Conservation (phyloP, 331 rosid species). For the Rosa hybrid region DNA sequence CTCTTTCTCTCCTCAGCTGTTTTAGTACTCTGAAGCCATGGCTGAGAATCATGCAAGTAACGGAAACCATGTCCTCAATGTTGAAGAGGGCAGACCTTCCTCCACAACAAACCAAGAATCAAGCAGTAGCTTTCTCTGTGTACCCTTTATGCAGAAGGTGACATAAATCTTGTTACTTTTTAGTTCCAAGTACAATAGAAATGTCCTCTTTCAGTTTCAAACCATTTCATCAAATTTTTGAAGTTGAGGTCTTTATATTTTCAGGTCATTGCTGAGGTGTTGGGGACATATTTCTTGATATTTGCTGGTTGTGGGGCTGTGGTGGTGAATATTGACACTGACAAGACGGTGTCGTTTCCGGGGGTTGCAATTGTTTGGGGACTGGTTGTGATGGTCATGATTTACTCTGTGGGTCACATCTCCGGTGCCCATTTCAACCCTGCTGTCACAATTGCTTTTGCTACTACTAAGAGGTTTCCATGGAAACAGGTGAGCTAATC, state of each 20-base stretch:
- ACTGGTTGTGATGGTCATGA: slow-evolving; percentile 60
- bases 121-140: slow-evolving; percentile 15
- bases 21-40: slow-evolving; percentile 33
- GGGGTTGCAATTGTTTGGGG: slow-evolving; percentile 84
- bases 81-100: slow-evolving; percentile 30
- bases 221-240: background rate
- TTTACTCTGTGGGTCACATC: slow-evolving; percentile 83
- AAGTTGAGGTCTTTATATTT: background rate
- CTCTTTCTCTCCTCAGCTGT: background rate
- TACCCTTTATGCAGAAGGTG: slow-evolving; percentile 75
- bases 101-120: slow-evolving; percentile 20
- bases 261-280: slow-evolving; percentile 73
- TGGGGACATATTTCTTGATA: slow-evolving; percentile 77
- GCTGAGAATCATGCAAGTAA: slow-evolving; percentile 37
- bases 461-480: slow-evolving; percentile 67
- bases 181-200: background rate
- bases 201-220: background rate
- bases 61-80: slow-evolving; percentile 40
- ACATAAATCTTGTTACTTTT: background rate
- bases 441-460: slow-evolving; percentile 81
- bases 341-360: slow-evolving; percentile 46
- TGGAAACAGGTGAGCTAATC: slow-evolving; percentile 56
- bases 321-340: slow-evolving; percentile 48
- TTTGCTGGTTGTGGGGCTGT: slow-evolving; percentile 83
- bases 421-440: slow-evolving; percentile 96